Percentiles rank a stretch among this genome's conserved stretches.
phyloP scores from a whole-genome alignment of 768 basidiomycete species.

The Leccinum subtestaceum region DNA sequence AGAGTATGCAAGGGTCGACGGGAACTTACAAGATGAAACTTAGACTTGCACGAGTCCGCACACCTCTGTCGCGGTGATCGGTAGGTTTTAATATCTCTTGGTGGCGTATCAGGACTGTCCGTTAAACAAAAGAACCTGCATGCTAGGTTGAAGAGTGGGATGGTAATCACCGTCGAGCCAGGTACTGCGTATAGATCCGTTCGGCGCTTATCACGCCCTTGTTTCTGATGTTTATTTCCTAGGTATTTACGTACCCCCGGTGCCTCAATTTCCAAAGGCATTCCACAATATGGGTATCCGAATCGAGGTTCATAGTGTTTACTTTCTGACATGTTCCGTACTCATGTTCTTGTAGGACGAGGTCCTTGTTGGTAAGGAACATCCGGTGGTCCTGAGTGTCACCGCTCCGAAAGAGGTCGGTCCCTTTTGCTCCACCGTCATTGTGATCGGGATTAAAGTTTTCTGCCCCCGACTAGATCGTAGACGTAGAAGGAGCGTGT shows the following conservation, averaged over 20 bases:
- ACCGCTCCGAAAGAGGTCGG: slow-evolving; percentile 83
- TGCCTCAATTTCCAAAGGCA: slow-evolving; percentile 71
- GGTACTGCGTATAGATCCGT: slow-evolving; percentile 39
- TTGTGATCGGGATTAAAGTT: slow-evolving; percentile 5
- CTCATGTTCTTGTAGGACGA: slow-evolving; percentile 51
- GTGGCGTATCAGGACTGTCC: neutral
- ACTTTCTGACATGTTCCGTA: neutral
- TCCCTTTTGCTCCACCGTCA: neutral
- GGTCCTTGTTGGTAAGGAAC: slow-evolving; percentile 60
- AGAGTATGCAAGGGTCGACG: slow-evolving; percentile 6
- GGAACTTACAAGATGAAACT: slow-evolving; percentile 13
- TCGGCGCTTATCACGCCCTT: neutral
- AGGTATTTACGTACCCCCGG: slow-evolving; percentile 88
- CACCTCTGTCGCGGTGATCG: slow-evolving; percentile 52
- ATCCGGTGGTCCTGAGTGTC: slow-evolving; percentile 63
- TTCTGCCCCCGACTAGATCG: slow-evolving; percentile 41
- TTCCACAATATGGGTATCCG: slow-evolving; percentile 92
- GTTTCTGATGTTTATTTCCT: slow-evolving; percentile 7
- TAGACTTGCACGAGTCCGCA: slow-evolving; percentile 87
- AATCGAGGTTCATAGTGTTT: slow-evolving; percentile 61
- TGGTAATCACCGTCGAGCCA: slow-evolving; percentile 92
- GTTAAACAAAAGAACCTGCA: slow-evolving; percentile 7
- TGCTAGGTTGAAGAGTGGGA: slow-evolving; percentile 69
- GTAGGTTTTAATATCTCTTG: slow-evolving; percentile 36
- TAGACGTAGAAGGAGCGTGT: slow-evolving; percentile 78